These are phyloP conservation scores for Fremontodendron californicum DNA, from an alignment of 345 rosid genomes.

Conservation along the genomic window DNA sequence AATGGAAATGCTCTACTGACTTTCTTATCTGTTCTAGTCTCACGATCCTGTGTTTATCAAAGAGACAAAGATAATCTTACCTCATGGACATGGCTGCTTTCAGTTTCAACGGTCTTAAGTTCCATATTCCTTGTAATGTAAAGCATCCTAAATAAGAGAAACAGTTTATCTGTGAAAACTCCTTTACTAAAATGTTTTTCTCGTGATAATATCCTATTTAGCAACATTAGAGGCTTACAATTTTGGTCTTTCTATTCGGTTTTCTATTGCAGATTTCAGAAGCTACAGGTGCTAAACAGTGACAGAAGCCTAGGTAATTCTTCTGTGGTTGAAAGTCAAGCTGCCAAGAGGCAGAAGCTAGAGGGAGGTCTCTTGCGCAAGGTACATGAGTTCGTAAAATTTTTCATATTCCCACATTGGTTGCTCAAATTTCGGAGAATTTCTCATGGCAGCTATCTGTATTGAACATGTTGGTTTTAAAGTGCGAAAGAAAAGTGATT, in stretches of 20 bases:
- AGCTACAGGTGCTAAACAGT: slow-evolving; percentile 28
- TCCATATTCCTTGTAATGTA: background rate
- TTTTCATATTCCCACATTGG: background rate
- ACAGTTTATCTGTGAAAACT: background rate
- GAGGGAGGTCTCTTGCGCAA: slow-evolving; percentile 77
- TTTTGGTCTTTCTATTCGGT: background rate
- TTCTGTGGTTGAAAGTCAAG: slow-evolving; percentile 66
- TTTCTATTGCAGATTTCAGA: slow-evolving; percentile 42
- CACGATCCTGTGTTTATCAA: background rate
- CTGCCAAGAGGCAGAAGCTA: slow-evolving; percentile 92
- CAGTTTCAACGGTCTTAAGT: background rate
- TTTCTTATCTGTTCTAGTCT: background rate
- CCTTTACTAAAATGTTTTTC: background rate
- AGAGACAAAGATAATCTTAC: background rate
- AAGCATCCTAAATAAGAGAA: background rate
- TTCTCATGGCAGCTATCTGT: background rate
- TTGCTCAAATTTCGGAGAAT: background rate
- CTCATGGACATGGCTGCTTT: background rate
- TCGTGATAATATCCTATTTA: background rate
- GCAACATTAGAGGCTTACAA: background rate
- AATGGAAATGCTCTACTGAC: background rate
- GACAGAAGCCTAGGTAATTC: slow-evolving; percentile 43
- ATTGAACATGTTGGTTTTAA: slow-evolving; percentile 2
- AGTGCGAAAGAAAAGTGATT: background rate
- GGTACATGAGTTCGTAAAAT: slow-evolving; percentile 34